Conservation (phyloP, 2,329 filamentous ascomycete species). For the Allantophomopsis lycopodina region DNA sequence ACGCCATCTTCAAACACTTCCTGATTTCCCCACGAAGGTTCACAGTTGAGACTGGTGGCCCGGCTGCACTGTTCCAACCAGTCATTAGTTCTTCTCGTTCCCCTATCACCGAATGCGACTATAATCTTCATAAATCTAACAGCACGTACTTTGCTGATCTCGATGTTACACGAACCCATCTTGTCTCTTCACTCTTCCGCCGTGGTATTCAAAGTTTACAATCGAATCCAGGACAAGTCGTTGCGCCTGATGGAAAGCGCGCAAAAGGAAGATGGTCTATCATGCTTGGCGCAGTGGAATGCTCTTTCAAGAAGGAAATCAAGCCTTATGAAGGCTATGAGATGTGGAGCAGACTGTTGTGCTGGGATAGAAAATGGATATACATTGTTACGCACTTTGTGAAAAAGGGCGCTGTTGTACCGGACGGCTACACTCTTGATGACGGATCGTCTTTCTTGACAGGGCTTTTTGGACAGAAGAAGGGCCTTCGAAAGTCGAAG, state of each 20-base stretch:
- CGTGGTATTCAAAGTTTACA: conserved; percentile 36
- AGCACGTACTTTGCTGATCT: conserved; percentile 55
- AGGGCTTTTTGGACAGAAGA: not conserved
- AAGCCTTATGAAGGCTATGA: conserved; percentile 56
- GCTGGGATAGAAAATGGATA: conserved; percentile 73
- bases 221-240: conserved; percentile 28
- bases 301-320: conserved; percentile 60
- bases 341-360: conserved; percentile 56
- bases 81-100: conserved; percentile 40
- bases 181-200: conserved; percentile 53
- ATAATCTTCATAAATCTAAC: conserved; percentile 59
- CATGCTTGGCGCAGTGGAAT: conserved; percentile 57
- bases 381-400: conserved; percentile 63
- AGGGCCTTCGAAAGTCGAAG: not conserved
- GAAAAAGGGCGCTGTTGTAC: conserved; percentile 37
- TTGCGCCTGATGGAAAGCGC: conserved; percentile 28
- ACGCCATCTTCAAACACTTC: conserved; percentile 25
- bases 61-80: conserved; percentile 42
- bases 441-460: not conserved
- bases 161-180: conserved; percentile 61
- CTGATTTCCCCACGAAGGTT: conserved; percentile 17
- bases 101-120: conserved; percentile 49
- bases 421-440: conserved; percentile 24
- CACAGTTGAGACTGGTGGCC: conserved; percentile 18
- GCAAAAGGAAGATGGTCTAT: conserved; percentile 40